Conservation (phyloP, 768 basidiomycete species). For the Psilocybe cyanescens region DNA sequence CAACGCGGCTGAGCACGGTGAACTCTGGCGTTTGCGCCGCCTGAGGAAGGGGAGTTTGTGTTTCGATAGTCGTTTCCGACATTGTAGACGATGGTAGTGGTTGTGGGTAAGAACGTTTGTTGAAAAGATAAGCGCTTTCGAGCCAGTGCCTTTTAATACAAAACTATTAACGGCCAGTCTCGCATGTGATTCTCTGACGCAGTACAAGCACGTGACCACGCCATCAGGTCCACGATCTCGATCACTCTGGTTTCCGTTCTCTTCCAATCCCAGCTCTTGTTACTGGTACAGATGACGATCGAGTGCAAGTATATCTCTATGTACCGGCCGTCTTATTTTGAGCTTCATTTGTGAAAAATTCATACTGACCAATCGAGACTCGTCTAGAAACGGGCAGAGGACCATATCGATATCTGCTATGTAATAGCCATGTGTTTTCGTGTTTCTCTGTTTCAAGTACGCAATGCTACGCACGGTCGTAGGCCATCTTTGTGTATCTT, state of each 20-base stretch:
- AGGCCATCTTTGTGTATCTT: not conserved
- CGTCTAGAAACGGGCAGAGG: not conserved
- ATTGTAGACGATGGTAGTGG: constrained; percentile 13
- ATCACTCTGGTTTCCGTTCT: not conserved
- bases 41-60: constrained; percentile 21
- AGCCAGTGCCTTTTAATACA: constrained; percentile 6
- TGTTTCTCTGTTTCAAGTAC: not conserved
- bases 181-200: constrained; percentile 18
- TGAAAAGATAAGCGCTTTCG: constrained; percentile 12
- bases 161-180: constrained; percentile 6
- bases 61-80: constrained; percentile 30
- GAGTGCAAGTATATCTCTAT: too few species aligned
- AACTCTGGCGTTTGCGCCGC: constrained; percentile 50
- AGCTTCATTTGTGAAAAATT: too few species aligned
- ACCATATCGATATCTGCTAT: not conserved
- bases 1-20: constrained; percentile 64
- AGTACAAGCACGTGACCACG: not conserved
- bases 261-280: not conserved
- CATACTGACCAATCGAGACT: not conserved
- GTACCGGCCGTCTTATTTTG: too few species aligned
- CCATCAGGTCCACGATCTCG: not conserved
- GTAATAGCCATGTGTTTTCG: not conserved
- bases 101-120: constrained; percentile 4
- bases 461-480: not conserved
- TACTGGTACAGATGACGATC: too few species aligned